A percentile compares a stretch with the other conserved stretches of the same genome.
Conservation (phyloP, 768 basidiomycete species). For the Megacollybia marginata region DNA sequence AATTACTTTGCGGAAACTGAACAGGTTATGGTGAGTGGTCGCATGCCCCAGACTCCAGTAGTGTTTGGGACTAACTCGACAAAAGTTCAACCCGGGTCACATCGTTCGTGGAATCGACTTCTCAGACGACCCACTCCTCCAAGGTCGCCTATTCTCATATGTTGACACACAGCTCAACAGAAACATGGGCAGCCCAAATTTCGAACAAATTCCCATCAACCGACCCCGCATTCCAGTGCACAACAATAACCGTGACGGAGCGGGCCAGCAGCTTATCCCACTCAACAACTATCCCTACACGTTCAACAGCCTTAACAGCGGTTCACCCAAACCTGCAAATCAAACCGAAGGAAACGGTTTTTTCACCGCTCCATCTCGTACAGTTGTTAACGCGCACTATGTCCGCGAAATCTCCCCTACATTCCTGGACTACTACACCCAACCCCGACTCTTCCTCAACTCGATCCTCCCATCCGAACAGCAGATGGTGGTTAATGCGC, state of each 20-base stretch:
- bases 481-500: background rate
- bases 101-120: background rate
- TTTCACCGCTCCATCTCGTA: too few species aligned
- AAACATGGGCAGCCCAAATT: background rate
- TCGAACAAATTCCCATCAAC: conserved; percentile 1
- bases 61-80: background rate
- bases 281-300: background rate
- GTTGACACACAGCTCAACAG: background rate
- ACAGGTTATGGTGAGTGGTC: background rate
- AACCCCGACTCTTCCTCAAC: background rate
- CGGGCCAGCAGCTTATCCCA: background rate
- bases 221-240: background rate
- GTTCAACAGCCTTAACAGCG: background rate
- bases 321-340: background rate
- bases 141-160: background rate
- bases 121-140: background rate
- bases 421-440: too few species aligned
- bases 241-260: conserved; percentile 1
- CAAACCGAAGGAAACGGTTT: too few species aligned
- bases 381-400: too few species aligned
- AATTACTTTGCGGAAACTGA: conserved; percentile 1
- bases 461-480: background rate
- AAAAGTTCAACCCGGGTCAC: background rate
- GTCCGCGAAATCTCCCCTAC: too few species aligned
- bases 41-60: background rate